Evolutionary conservation across 371 early-diverging fungal species (phyloP).

Genomic region (Mucor circinelloides): DNA sequence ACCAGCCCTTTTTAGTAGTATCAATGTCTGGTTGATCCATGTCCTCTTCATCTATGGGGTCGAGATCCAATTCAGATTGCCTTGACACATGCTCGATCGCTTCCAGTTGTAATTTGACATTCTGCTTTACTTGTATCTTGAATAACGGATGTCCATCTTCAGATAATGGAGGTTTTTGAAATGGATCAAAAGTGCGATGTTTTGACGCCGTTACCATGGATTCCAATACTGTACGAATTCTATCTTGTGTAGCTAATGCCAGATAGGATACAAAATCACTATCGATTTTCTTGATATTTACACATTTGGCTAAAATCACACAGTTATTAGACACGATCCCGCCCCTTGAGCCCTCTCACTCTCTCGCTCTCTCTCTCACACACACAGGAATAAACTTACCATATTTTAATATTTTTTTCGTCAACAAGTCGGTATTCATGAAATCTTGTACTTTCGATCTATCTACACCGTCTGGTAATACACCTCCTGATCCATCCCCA

Average conservation of each 20-base stretch:
- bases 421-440: slow-evolving; percentile 51
- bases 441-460: slow-evolving; percentile 62
- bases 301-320: slow-evolving; percentile 31
- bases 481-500: slow-evolving; percentile 31
- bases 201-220: slow-evolving; percentile 72
- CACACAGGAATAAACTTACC: slow-evolving; percentile 27
- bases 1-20: slow-evolving; percentile 15
- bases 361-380: no score
- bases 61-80: slow-evolving; percentile 55
- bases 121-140: slow-evolving; percentile 66
- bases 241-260: slow-evolving; percentile 73
- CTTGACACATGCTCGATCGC: slow-evolving; percentile 73
- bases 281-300: slow-evolving; percentile 56
- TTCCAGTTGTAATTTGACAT: slow-evolving; percentile 68
- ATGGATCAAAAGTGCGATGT: slow-evolving; percentile 70
- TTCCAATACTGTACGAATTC: slow-evolving; percentile 65
- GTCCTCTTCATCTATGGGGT: slow-evolving; percentile 53
- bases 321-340: not conserved
- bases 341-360: no score
- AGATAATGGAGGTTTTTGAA: slow-evolving; percentile 59
- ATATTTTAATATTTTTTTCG: slow-evolving; percentile 42
- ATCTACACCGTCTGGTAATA: slow-evolving; percentile 41
- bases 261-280: slow-evolving; percentile 71
- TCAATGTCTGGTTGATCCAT: slow-evolving; percentile 26
- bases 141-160: slow-evolving; percentile 62